Conservation (phyloP, 2,329 filamentous ascomycete genomes). For the Cryphonectria carpinicola region DNA sequence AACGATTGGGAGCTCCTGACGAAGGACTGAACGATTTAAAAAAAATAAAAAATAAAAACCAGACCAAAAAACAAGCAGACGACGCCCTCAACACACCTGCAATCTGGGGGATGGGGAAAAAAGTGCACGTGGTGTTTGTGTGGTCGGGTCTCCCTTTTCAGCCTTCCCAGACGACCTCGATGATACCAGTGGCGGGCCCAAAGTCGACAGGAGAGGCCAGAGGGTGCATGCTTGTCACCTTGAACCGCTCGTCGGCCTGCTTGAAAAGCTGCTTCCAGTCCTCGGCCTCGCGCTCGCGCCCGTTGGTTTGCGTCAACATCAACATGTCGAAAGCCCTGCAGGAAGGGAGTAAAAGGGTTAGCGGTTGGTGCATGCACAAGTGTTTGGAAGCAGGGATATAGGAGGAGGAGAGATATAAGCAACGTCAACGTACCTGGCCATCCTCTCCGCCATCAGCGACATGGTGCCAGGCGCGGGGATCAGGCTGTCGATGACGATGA, state of each 20-base stretch:
- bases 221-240: not conserved
- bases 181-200: not conserved
- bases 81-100: not conserved
- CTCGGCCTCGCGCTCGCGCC: not conserved
- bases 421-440: not conserved
- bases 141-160: not conserved
- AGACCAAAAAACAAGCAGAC: not conserved
- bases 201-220: not conserved
- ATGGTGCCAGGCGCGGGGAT: slow-evolving; percentile 2
- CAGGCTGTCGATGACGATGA: slow-evolving; percentile 33
- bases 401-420: too few relatives aligned
- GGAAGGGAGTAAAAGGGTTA: not conserved
- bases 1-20: not conserved
- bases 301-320: not conserved
- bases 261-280: not conserved
- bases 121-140: not conserved
- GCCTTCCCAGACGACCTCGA: not conserved
- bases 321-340: not conserved
- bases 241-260: not conserved
- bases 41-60: not conserved
- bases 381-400: not conserved
- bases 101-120: not conserved
- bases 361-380: not conserved
- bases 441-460: slow-evolving; percentile 8
- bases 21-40: not conserved